These are phyloP conservation scores for Rubia balearica DNA, from an alignment of 305 asterid species.

Conservation along the genomic window DNA sequence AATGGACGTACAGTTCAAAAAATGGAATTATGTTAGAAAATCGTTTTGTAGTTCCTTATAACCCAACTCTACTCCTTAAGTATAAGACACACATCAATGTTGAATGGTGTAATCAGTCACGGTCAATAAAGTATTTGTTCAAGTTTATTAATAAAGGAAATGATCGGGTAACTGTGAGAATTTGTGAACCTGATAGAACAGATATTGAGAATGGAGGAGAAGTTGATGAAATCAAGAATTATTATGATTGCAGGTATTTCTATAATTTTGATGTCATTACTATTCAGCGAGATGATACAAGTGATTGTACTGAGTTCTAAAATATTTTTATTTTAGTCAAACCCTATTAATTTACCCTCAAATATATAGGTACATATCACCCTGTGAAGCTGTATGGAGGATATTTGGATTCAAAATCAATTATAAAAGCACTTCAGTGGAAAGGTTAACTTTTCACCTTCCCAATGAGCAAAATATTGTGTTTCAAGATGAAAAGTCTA, in stretches of 20 bases:
- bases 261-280: too few relatives aligned
- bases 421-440: background rate
- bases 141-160: background rate
- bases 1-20: background rate
- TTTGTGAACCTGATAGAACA: background rate
- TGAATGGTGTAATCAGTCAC: background rate
- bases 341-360: too few relatives aligned
- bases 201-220: too few relatives aligned
- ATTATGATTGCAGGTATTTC: too few relatives aligned
- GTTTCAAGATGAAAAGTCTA: background rate
- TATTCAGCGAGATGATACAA: too few relatives aligned
- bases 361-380: background rate
- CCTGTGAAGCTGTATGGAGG: conserved; percentile 5
- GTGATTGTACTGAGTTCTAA: too few relatives aligned
- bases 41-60: background rate
- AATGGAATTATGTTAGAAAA: background rate
- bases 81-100: background rate
- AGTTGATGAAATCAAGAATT: background rate
- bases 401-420: background rate
- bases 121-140: background rate
- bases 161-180: background rate
- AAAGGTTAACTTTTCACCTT: background rate
- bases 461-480: background rate
- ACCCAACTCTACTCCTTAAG: background rate
- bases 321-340: too few relatives aligned